Percentiles rank a stretch among this genome's conserved stretches.
Evolutionary conservation across 345 rosid species (phyloP).

Genomic region (Brassica incana): DNA sequence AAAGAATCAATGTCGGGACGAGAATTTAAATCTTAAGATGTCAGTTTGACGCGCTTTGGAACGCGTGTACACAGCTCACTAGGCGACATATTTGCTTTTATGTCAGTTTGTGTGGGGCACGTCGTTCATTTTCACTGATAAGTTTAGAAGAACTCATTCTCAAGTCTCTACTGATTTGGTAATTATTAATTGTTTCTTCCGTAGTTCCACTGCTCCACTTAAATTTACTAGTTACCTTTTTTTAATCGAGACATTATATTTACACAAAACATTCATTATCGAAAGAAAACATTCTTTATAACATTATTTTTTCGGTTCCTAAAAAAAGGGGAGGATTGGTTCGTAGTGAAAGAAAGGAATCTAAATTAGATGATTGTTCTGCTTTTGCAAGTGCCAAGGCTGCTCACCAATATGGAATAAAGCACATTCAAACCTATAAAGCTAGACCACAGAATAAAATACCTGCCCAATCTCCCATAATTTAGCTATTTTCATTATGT

Average conservation of each 20-base stretch:
- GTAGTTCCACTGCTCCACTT: not conserved
- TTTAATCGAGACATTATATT: not conserved
- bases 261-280: not conserved
- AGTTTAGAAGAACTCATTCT: not conserved
- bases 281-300: not conserved
- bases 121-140: conserved; percentile 22
- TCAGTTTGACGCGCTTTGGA: conserved; percentile 23
- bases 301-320: conserved; percentile 2
- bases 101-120: conserved; percentile 33
- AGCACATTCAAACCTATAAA: conserved; percentile 61
- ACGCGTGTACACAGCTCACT: conserved; percentile 29
- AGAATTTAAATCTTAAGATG: conserved; percentile 24
- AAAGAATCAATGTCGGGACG: conserved; percentile 41
- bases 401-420: conserved; percentile 62
- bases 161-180: conserved; percentile 28
- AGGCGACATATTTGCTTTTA: conserved; percentile 25
- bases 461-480: conserved; percentile 16
- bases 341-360: conserved; percentile 66
- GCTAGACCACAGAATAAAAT: conserved; percentile 27
- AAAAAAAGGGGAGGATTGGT: conserved; percentile 38
- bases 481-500: not conserved
- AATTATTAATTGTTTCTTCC: conserved; percentile 5
- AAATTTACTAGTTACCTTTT: not conserved
- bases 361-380: conserved; percentile 45
- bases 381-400: conserved; percentile 73